Percentiles rank a stretch among this genome's conserved stretches.
Evolutionary conservation across 1,139 yeast genomes (phyloP).

Genomic region (Lodderomyces beijingensis): DNA sequence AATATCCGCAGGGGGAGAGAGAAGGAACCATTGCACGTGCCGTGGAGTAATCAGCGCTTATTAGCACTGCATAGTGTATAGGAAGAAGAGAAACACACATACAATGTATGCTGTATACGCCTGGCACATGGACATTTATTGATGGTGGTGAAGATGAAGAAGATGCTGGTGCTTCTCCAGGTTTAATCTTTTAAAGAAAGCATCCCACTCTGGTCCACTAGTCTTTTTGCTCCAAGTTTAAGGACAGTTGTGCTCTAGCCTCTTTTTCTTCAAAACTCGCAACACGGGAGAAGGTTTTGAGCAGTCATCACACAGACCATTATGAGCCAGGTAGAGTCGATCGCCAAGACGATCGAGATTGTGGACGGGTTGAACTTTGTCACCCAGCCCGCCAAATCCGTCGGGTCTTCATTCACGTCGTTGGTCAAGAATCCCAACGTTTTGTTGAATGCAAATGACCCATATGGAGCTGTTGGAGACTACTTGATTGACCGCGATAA

Average conservation of each 20-base stretch:
- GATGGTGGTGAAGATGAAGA: too few relatives aligned
- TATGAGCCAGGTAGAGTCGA: constrained; percentile 15
- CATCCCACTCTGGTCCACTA: too few relatives aligned
- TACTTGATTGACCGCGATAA: constrained; percentile 17
- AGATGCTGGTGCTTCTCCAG: too few relatives aligned
- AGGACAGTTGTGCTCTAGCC: too few relatives aligned
- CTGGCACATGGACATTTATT: too few relatives aligned
- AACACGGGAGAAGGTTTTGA: too few relatives aligned
- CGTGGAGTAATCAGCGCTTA: constrained; percentile 5
- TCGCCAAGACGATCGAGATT: constrained; percentile 18
- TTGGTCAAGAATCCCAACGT: constrained; percentile 22
- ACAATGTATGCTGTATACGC: too few relatives aligned
- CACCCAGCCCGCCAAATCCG: constrained; percentile 47
- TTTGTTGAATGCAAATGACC: constrained; percentile 50
- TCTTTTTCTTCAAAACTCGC: too few relatives aligned
- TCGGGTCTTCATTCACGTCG: constrained; percentile 28
- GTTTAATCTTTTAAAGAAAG: too few relatives aligned
- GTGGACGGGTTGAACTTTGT: constrained; percentile 31
- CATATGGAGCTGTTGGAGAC: constrained; percentile 42
- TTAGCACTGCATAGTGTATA: constrained; percentile 4
- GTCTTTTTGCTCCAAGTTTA: too few relatives aligned
- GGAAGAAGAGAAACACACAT: too few relatives aligned
- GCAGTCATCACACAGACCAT: background rate
- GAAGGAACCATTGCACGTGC: constrained; percentile 6
- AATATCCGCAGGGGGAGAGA: too few relatives aligned